Base-by-base conservation (phyloP, 2,329 filamentous ascomycete species). In the Stachybotrys chartarum region DNA sequence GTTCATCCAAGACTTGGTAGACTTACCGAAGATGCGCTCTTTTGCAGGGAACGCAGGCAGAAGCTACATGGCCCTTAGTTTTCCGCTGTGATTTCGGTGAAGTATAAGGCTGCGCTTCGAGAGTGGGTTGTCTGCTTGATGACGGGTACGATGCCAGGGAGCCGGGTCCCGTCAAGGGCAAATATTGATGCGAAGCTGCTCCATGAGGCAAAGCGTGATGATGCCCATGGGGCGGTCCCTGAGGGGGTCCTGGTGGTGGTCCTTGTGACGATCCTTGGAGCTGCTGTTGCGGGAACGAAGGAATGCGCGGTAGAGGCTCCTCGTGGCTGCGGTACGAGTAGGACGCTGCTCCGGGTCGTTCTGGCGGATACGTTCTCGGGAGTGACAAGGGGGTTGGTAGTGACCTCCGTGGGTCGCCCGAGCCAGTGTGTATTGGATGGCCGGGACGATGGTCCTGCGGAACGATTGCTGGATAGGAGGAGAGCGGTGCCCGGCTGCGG, bases 1-100 rank as follows among this genome's bases (percentile, higher is more conserved):
- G 11, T 24, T 24, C 35, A 42, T 16, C 17, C 39, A 12, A 35
- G 16, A 46, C 14, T 16, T 17, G 18, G 30, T 7, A 16, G 56
- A 62, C 75, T 67, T 72, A 85, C 82, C 84, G 78, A 60, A 94
- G 79, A 80, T 94, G 90, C 44, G 90, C 90, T 70, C 84, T 85
- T 69, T 93, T 93, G 75, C 90, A 94, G 57, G 91, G 90, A 61
- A 93, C 86, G 68, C 90, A 94, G 30, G 90, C 90, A 42, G 88
- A 92, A 52, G 88, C 88, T 54, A 93, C 90, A 74, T 94, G 90
- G 14, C 88, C 87, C 67, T 91, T 91, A 6, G 86, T 85, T 68
- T 87, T 87, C 61, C 84, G 77, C 59, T 85, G 82, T 7, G 81
- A 76, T 62, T 84, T 86, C 2, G 83, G 80, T 45, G 83, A 84